Evolutionary conservation across 1,284 basidiomycete genomes (phyloP), one percentile per base, ranked within the genome.

Genomic region (Ceraceosorus bombacis): DNA sequence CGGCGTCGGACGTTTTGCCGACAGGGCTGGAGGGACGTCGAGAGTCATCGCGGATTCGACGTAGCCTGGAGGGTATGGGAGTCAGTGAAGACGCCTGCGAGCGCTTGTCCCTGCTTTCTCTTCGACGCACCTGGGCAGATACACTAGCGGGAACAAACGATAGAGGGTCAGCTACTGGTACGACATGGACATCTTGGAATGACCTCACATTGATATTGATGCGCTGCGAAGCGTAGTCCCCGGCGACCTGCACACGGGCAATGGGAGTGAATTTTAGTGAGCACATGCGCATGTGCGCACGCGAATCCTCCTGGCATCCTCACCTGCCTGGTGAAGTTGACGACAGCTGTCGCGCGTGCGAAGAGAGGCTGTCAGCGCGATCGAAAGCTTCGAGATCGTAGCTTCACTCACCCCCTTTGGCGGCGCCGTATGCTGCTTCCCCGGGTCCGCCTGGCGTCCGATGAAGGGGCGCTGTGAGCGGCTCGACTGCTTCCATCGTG

Each of bases 11-110:
- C 67, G 54, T 43, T 51, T 39, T 1, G 41, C 55, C 3, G 57
- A 55, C 6, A 68, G n/a, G 9, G 63, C 60, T 0, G 65, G 62
- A 6, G 53, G 48, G 56, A 68, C 60, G 12, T 63, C 40, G 7
- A 62, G 56, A 0, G 66, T 66, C 67, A 68, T 66, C 0, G 67
- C 67, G 2, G 67, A 66, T 9, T 63, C 63, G 13, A 67, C 15
- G 27, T 68, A 68, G 4, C 65, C 67, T 0, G 65, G 65, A 6
- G 27, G 27, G 27, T 27, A 27, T 27, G 27, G 27, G 27, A 27
- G 27, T 27, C 27, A 27, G 27, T 27, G 27, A 27, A 27, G 27
- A 27, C 27, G 27, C 27, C 27, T 27, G 27, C 27, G 27, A 27
- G 27, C 27, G 27, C 27, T 27, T 27, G 27, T 3, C 27, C 27